phyloP scores from a whole-genome alignment of 2,329 filamentous ascomycete species.

The Diaporthe velutina region DNA sequence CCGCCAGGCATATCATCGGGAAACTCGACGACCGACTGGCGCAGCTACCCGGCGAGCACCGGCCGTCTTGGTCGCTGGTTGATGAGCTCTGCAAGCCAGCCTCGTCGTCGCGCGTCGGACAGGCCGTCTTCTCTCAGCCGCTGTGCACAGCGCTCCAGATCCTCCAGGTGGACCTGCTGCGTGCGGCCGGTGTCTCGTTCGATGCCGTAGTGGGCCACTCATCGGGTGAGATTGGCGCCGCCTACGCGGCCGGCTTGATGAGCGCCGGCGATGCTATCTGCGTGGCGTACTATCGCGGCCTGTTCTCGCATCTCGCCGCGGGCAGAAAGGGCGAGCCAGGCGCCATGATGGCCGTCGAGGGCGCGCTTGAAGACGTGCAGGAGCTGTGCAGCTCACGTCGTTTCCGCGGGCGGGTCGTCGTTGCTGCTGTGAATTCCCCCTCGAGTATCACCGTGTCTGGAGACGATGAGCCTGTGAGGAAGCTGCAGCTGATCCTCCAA shows the following conservation, averaged over 20 bases:
- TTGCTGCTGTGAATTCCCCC: constrained; percentile 48
- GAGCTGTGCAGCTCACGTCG: constrained; percentile 27
- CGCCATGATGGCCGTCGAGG: constrained; percentile 21
- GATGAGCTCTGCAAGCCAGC: too few relatives aligned
- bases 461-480: constrained; percentile 45
- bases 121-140: constrained; percentile 33
- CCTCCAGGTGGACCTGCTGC: constrained; percentile 50
- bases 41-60: not conserved
- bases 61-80: constrained; percentile 33
- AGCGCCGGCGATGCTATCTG: constrained; percentile 42
- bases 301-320: not conserved
- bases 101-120: too few relatives aligned
- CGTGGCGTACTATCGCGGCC: constrained; percentile 43
- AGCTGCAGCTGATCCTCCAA: constrained; percentile 43
- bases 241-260: constrained; percentile 18
- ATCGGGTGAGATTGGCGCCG: constrained; percentile 41
- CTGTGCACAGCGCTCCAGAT: constrained; percentile 57
- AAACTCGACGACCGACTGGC: not conserved
- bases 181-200: constrained; percentile 41
- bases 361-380: constrained; percentile 30
- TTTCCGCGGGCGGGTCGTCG: constrained; percentile 43
- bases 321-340: constrained; percentile 30
- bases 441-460: constrained; percentile 47
- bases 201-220: constrained; percentile 46
- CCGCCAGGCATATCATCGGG: not conserved